These are phyloP conservation scores for Castanea sativa DNA, from an alignment of 306 rosid species.

Conservation along the genomic window DNA sequence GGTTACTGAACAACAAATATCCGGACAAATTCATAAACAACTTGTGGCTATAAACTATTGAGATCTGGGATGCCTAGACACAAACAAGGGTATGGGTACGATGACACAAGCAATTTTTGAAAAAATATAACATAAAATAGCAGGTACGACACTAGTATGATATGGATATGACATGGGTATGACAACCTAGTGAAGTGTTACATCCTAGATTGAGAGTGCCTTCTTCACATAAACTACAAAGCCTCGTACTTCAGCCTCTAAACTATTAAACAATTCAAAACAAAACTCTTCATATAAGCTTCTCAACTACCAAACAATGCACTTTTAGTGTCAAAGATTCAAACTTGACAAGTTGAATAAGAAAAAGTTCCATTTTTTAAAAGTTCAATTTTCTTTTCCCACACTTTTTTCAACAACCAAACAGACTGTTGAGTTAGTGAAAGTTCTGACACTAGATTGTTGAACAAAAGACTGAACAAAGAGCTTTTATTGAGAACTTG, in stretches of 20 bases:
- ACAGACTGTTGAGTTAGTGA: too few relatives aligned
- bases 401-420: neutral
- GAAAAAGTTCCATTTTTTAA: neutral
- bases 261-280: neutral
- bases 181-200: too few relatives aligned
- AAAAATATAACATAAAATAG: too few relatives aligned
- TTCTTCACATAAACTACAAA: constrained; percentile 82
- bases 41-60: constrained; percentile 91
- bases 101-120: too few relatives aligned
- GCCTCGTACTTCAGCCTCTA: neutral
- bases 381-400: neutral
- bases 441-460: too few relatives aligned
- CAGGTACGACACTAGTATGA: too few relatives aligned
- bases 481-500: too few relatives aligned
- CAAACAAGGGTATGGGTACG: too few relatives aligned
- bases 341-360: neutral
- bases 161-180: fast-evolving
- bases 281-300: neutral
- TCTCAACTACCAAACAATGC: neutral
- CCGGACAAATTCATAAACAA: constrained; percentile 75
- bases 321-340: neutral
- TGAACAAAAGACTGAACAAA: too few relatives aligned
- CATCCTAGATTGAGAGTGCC: constrained; percentile 22
- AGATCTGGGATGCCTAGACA: constrained; percentile 2
- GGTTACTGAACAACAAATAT: constrained; percentile 83